These are phyloP conservation scores for Nicotiana attenuata DNA, from an alignment of 257 asterid genomes.

Conservation along the genomic window DNA sequence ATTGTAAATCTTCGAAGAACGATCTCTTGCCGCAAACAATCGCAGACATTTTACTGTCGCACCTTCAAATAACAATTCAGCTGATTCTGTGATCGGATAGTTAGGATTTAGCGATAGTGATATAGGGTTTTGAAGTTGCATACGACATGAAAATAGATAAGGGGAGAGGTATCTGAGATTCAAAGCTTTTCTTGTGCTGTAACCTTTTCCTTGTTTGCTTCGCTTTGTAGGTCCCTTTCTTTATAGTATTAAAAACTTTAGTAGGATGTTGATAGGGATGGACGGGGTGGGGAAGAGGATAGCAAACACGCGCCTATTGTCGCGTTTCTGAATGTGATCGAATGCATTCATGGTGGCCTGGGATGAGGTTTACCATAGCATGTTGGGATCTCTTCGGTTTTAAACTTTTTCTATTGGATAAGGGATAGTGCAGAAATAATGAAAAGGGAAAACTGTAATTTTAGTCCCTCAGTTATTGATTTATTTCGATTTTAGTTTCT, in stretches of 20 bases:
- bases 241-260: neutral
- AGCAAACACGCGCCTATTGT: neutral
- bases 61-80: neutral
- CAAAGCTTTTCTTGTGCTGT: neutral
- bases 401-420: too few relatives aligned
- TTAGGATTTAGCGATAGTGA: neutral
- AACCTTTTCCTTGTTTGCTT: neutral
- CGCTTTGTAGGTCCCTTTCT: neutral
- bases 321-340: neutral
- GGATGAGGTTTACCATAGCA: neutral
- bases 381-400: too few relatives aligned
- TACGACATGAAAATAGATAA: neutral
- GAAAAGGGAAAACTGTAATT: too few relatives aligned
- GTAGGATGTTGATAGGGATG: neutral
- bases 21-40: slow-evolving; percentile 77
- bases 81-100: neutral
- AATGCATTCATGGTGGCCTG: neutral
- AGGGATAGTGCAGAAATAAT: too few relatives aligned
- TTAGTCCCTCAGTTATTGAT: too few relatives aligned
- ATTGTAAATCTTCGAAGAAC: slow-evolving; percentile 62
- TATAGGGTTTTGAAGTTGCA: neutral
- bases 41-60: slow-evolving; percentile 50
- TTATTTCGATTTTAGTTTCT: too few relatives aligned
- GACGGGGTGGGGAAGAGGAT: neutral
- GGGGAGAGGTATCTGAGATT: neutral